phyloP scores from a whole-genome alignment of 306 rosid genomes.

The Quercus cerris region DNA sequence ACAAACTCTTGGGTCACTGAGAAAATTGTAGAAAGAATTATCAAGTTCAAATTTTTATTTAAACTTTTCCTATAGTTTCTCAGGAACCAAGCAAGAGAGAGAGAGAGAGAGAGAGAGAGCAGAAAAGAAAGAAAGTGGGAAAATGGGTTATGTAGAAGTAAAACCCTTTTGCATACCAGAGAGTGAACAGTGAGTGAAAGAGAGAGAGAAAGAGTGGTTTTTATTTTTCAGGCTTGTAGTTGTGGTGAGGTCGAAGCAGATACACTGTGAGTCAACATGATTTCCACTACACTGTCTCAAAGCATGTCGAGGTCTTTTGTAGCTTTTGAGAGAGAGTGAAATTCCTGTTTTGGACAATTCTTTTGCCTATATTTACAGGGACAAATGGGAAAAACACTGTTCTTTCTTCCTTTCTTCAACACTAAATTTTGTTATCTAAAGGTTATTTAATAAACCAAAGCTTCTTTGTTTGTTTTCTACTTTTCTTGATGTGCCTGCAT shows the following conservation, averaged over 20 bases:
- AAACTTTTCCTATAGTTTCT: constrained; percentile 28
- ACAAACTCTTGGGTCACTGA: background rate
- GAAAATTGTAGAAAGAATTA: background rate
- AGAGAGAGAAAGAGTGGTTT: background rate
- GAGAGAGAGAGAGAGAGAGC: constrained; percentile 3
- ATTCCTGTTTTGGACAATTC: constrained; percentile 33
- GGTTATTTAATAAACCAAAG: too few relatives aligned
- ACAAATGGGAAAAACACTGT: background rate
- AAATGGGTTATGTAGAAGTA: constrained; percentile 21
- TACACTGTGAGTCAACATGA: constrained; percentile 56
- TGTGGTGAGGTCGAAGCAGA: constrained; percentile 48
- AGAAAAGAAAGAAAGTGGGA: constrained; percentile 23
- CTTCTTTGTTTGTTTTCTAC: background rate
- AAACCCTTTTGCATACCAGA: constrained; percentile 24
- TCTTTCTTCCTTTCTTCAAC: background rate
- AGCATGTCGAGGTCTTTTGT: constrained; percentile 63
- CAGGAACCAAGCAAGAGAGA: constrained; percentile 31
- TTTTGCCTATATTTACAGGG: constrained; percentile 26
- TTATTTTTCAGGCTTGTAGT: constrained; percentile 19
- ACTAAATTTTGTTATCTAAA: too few relatives aligned
- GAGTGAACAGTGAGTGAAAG: constrained; percentile 28
- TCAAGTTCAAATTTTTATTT: constrained; percentile 10
- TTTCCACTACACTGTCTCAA: constrained; percentile 39
- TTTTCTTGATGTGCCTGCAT: background rate
- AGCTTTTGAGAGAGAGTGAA: constrained; percentile 41